Conservation (phyloP, 805 yeast genomes). For the Torulaspora quercuum region DNA sequence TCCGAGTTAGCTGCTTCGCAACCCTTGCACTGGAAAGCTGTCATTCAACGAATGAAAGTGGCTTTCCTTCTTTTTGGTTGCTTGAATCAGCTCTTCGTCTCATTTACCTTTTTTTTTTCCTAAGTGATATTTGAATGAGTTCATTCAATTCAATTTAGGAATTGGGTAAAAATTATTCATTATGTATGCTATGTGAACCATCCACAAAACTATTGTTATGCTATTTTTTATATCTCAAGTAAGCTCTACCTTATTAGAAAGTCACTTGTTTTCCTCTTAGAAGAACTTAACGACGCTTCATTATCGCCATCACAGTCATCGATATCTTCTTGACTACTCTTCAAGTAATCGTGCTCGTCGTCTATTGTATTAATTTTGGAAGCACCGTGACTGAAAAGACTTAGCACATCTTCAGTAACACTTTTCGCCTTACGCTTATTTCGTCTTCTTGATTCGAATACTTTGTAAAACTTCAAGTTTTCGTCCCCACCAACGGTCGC, state of each 20-base stretch:
- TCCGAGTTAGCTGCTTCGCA: constrained; percentile 31
- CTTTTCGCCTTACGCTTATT: constrained; percentile 36
- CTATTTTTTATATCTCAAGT: constrained; percentile 7
- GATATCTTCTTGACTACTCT: constrained; percentile 7
- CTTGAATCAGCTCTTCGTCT: constrained; percentile 33
- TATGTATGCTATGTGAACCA: constrained; percentile 1
- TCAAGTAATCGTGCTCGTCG: constrained; percentile 10
- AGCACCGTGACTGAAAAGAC: constrained; percentile 13
- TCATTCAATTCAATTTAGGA: constrained; percentile 21
- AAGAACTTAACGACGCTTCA: constrained; percentile 12
- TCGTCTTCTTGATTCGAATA: constrained; percentile 60
- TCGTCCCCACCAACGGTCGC: constrained; percentile 98
- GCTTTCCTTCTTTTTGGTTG: constrained; percentile 14
- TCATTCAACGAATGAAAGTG: constrained; percentile 3
- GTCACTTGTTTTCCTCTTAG: constrained; percentile 24
- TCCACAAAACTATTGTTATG: background rate
- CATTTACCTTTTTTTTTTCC: constrained; percentile 24
- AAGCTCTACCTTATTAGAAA: constrained; percentile 25
- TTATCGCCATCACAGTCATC: constrained; percentile 16
- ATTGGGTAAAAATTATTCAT: constrained; percentile 3
- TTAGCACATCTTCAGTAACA: constrained; percentile 24
- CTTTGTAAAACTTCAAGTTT: constrained; percentile 89
- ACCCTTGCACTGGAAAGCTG: constrained; percentile 28
- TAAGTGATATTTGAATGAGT: constrained; percentile 26
- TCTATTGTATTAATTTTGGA: constrained; percentile 10